phyloP scores from a whole-genome alignment of 2,329 filamentous ascomycete genomes.

The Mycosphaerella arachidis region DNA sequence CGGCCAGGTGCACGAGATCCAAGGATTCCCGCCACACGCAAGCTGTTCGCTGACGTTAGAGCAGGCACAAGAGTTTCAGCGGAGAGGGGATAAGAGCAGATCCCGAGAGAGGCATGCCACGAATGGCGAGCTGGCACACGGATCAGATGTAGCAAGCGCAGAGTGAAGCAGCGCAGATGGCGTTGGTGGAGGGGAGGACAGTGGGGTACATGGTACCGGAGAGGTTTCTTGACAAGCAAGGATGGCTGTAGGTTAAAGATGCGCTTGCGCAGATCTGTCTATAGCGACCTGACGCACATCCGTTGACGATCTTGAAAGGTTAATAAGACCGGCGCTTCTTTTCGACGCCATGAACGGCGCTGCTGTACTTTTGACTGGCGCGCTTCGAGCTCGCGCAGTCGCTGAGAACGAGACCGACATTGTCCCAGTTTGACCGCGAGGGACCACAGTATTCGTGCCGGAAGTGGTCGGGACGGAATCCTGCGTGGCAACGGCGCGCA shows the following conservation, averaged over 20 bases:
- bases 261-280: slow-evolving; percentile 14
- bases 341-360: background rate
- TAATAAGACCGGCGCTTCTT: background rate
- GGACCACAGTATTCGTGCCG: background rate
- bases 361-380: background rate
- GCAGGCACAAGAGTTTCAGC: slow-evolving; percentile 15
- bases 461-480: slow-evolving; percentile 9
- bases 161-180: slow-evolving; percentile 1
- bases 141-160: slow-evolving; percentile 7
- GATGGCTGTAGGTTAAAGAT: slow-evolving; percentile 13
- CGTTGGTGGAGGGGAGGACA: slow-evolving; percentile 10
- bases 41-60: slow-evolving; percentile 15
- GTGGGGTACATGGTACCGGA: slow-evolving; percentile 7
- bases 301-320: slow-evolving; percentile 1
- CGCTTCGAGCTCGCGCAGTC: background rate
- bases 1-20: slow-evolving; percentile 12
- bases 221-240: slow-evolving; percentile 9
- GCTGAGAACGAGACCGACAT: background rate
- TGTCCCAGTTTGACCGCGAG: background rate
- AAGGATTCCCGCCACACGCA: slow-evolving; percentile 20
- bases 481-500: slow-evolving; percentile 5
- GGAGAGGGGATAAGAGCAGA: slow-evolving; percentile 6
- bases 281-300: slow-evolving; percentile 6
- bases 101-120: slow-evolving; percentile 5
- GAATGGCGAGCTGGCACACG: slow-evolving; percentile 1